Conservation (phyloP, 768 basidiomycete species). For the Mycena venus region DNA sequence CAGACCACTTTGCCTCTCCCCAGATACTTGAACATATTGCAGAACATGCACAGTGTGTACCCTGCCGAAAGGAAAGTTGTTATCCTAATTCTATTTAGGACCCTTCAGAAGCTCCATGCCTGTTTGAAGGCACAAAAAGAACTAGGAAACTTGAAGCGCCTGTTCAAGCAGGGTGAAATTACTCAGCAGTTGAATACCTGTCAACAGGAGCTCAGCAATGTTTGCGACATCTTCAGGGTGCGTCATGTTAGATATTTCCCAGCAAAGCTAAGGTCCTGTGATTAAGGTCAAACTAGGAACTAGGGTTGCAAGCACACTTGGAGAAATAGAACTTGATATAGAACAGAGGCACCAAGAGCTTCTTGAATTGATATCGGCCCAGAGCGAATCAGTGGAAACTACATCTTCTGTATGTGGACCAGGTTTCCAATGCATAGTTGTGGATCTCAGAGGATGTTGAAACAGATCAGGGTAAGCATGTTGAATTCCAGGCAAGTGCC, state of each 20-base stretch:
- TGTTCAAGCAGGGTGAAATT: conserved; percentile 7
- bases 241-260: background rate
- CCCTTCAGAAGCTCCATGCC: background rate
- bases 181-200: background rate
- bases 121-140: background rate
- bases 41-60: background rate
- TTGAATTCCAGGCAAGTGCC: background rate
- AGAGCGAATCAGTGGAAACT: background rate
- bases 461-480: background rate
- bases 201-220: background rate
- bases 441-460: too few species aligned
- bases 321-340: background rate
- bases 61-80: background rate
- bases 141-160: background rate
- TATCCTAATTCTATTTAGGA: background rate
- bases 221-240: background rate
- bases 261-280: background rate
- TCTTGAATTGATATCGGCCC: background rate
- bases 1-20: background rate
- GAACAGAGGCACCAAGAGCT: background rate
- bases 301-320: background rate
- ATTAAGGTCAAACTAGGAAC: background rate
- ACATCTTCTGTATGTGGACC: background rate
- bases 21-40: background rate
- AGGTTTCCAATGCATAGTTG: background rate